Evolutionary conservation across 129 eudicot genomes (phyloP).

Genomic region (Chrysanthemum seticuspe): DNA sequence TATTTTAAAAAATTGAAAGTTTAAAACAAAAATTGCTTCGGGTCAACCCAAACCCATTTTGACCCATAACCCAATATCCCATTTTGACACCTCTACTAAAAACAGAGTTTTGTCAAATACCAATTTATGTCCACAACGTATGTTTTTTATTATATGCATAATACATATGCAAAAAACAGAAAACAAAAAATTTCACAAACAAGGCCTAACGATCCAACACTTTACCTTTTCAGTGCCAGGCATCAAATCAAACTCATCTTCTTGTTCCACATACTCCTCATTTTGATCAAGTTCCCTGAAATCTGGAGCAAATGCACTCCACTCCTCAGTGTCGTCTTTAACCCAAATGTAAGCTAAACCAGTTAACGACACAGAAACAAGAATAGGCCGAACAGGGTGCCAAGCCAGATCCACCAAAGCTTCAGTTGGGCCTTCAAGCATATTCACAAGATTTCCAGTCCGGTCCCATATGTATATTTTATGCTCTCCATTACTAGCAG

Average conservation of each 20-base stretch:
- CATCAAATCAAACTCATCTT: slow-evolving; percentile 84
- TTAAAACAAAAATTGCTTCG: neutral
- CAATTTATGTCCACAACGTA: neutral
- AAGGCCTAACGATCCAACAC: slow-evolving; percentile 8
- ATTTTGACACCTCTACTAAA: neutral
- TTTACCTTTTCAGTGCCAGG: slow-evolving; percentile 62
- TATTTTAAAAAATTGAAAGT: too few species aligned
- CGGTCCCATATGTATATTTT: slow-evolving; percentile 89
- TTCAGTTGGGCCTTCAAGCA: slow-evolving; percentile 92
- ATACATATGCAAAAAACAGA: neutral
- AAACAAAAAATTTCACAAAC: neutral
- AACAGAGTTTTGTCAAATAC: neutral
- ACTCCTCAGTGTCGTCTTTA: slow-evolving; percentile 81
- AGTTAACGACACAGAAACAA: slow-evolving; percentile 74
- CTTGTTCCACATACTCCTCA: slow-evolving; percentile 93
- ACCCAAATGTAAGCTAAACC: slow-evolving; percentile 90
- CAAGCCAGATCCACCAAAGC: slow-evolving; percentile 83
- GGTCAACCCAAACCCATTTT: slow-evolving; percentile 11
- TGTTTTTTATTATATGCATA: neutral
- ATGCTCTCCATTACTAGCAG: slow-evolving; percentile 96
- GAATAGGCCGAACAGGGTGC: slow-evolving; percentile 87
- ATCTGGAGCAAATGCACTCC: slow-evolving; percentile 99
- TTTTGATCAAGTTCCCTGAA: slow-evolving; percentile 88
- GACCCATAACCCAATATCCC: neutral
- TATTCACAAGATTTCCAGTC: slow-evolving; percentile 84